These are phyloP conservation scores for Saccharomyces pastorianus DNA, from an alignment of 1,139 yeast species.

Conservation along the genomic window DNA sequence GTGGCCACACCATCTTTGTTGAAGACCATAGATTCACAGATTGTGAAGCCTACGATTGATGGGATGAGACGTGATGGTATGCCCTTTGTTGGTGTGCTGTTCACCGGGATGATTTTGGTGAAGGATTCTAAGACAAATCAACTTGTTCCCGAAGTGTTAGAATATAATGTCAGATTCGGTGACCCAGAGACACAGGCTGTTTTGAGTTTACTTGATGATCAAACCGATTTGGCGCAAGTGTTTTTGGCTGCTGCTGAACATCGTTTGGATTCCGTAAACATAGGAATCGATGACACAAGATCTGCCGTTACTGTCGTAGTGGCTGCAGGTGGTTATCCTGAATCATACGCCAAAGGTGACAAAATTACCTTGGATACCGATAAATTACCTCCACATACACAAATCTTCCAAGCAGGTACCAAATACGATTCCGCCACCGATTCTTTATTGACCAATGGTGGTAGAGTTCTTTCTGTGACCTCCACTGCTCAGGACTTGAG, in stretches of 20 bases:
- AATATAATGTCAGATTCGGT: constrained; percentile 95
- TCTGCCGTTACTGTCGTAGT: constrained; percentile 88
- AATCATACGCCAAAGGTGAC: constrained; percentile 76
- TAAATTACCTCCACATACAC: constrained; percentile 47
- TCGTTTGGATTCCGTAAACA: constrained; percentile 75
- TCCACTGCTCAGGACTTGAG: constrained; percentile 70
- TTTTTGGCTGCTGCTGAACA: constrained; percentile 93
- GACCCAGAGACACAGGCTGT: constrained; percentile 99
- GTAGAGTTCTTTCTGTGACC: constrained; percentile 93
- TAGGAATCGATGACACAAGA: constrained; percentile 51
- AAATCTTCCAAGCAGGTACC: constrained; percentile 95
- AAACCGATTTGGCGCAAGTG: constrained; percentile 85
- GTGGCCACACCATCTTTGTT: constrained; percentile 75
- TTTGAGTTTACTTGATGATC: constrained; percentile 70
- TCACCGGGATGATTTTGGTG: constrained; percentile 93
- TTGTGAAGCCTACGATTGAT: constrained; percentile 85
- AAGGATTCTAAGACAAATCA: constrained; percentile 40
- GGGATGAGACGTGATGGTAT: constrained; percentile 95
- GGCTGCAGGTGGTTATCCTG: constrained; percentile 98
- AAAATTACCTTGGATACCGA: constrained; percentile 53
- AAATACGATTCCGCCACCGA: constrained; percentile 39
- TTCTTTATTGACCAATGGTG: constrained; percentile 77
- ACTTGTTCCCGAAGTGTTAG: constrained; percentile 74
- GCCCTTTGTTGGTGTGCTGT: constrained; percentile 92
- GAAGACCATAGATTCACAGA: constrained; percentile 56